These are phyloP conservation scores for Eucalyptus melliodora DNA, from an alignment of 345 rosid genomes.

Conservation along the genomic window DNA sequence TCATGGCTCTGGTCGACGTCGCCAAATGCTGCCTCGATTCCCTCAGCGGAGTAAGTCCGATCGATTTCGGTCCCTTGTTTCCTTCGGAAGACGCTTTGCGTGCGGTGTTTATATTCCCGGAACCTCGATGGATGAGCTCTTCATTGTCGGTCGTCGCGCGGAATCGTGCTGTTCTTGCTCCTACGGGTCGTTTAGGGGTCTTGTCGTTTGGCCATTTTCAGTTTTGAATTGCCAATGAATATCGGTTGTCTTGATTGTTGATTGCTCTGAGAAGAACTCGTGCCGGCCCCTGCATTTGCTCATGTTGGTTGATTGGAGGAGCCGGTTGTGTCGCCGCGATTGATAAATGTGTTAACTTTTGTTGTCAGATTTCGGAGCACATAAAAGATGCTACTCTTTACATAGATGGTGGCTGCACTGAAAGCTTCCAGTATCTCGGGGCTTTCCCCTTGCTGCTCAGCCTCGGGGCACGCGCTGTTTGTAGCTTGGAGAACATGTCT, in stretches of 20 bases:
- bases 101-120: neutral
- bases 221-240: neutral
- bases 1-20: conserved; percentile 40
- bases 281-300: neutral
- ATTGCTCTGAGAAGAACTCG: neutral
- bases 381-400: conserved; percentile 57
- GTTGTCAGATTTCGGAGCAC: conserved; percentile 51
- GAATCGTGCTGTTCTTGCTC: neutral
- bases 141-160: neutral
- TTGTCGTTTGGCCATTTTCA: neutral
- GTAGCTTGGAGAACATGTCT: conserved; percentile 74
- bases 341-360: neutral
- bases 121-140: neutral
- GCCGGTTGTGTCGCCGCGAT: neutral
- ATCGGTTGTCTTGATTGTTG: neutral
- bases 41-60: conserved; percentile 49
- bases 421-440: conserved; percentile 82
- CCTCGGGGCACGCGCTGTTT: conserved; percentile 62
- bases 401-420: conserved; percentile 90
- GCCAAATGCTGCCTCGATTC: conserved; percentile 72
- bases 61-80: neutral
- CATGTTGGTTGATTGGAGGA: neutral
- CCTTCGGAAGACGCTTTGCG: neutral
- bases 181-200: neutral
- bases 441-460: conserved; percentile 68